Conservation (phyloP, 2,329 filamentous ascomycete genomes). For the Plectosphaerella sp. region DNA sequence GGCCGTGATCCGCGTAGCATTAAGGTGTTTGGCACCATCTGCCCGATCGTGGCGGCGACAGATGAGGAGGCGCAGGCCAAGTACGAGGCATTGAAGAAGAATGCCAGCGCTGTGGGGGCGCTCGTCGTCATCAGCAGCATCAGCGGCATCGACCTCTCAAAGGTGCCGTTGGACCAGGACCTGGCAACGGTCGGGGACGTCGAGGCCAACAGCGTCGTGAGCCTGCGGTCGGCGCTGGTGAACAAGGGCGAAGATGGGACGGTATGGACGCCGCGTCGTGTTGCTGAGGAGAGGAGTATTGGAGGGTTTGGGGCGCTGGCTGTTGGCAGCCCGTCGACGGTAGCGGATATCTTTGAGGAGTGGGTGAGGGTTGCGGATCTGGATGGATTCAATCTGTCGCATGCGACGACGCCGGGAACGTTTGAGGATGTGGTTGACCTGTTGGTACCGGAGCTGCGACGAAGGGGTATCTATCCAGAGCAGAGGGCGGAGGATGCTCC, state of each 20-base stretch:
- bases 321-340: slow-evolving; percentile 31
- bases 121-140: slow-evolving; percentile 52
- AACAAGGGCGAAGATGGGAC: too few relatives aligned
- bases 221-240: not conserved
- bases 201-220: slow-evolving; percentile 39
- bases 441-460: slow-evolving; percentile 21
- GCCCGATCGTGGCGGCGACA: slow-evolving; percentile 42
- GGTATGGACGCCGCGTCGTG: slow-evolving; percentile 28
- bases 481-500: not conserved
- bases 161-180: slow-evolving; percentile 53
- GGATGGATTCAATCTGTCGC: slow-evolving; percentile 35
- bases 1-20: slow-evolving; percentile 53
- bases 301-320: slow-evolving; percentile 30
- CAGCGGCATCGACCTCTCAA: slow-evolving; percentile 58
- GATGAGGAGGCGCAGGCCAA: slow-evolving; percentile 50
- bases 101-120: slow-evolving; percentile 48
- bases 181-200: slow-evolving; percentile 49
- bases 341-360: slow-evolving; percentile 38
- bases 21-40: slow-evolving; percentile 51
- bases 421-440: slow-evolving; percentile 27
- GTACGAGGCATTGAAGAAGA: slow-evolving; percentile 42
- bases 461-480: slow-evolving; percentile 19
- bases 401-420: slow-evolving; percentile 35
- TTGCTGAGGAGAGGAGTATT: slow-evolving; percentile 34
- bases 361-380: slow-evolving; percentile 39